Base-by-base conservation (phyloP, 2,329 filamentous ascomycete genomes). In the Cordyceps javanica region DNA sequence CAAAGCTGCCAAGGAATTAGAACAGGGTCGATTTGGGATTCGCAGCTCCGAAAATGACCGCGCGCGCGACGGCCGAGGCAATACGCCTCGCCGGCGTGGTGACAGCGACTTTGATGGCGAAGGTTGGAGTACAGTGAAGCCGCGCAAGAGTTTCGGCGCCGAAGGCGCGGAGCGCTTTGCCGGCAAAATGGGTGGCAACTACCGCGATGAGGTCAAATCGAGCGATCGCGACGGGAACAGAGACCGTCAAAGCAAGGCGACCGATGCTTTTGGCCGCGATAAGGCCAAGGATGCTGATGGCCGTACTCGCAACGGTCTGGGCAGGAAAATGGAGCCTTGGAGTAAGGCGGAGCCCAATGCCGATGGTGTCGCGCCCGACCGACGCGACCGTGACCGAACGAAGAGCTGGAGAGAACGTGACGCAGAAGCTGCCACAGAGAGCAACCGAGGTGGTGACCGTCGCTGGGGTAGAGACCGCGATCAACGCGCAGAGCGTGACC, bases 301-400 rank as follows among this genome's bases (percentile, higher is more conserved):
- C 32, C 74, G 78, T 56, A 82, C 85, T 60, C 85, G 86, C 63
- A 89, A 89, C 67, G 85, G 84, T 26, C 75, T 80, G 46, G 79
- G 77, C 58, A 83, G 89, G 66, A 86, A 86, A 71, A 77, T 85
- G 51, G 90, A 86, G 59, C 83, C 85, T n/a, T 95, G 89, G 91
- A 87, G 85, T 68, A 86, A 84, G 67, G 85, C 85, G 51, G 80
- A 77, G 68, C 70, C 49, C 66, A 69, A 61, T 32, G 65, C 58
- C 23, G 71, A 74, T 25, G 64, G 65, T n/a, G 64, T 66, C 10
- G 64, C 66, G 3, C 63, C 72, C 61, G 66, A 76, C 64, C 68
- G 72, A 66, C 78, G 79, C 41, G 81, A 83, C 63, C 80, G 81
- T 46, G 81, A 84, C 61, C 77, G 77, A 48, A 78, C 77, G 66